Evolutionary conservation across 192 early-diverging fungal genomes (phyloP), one percentile per base, ranked within the genome.

Genomic region (Glomus cerebriforme): DNA sequence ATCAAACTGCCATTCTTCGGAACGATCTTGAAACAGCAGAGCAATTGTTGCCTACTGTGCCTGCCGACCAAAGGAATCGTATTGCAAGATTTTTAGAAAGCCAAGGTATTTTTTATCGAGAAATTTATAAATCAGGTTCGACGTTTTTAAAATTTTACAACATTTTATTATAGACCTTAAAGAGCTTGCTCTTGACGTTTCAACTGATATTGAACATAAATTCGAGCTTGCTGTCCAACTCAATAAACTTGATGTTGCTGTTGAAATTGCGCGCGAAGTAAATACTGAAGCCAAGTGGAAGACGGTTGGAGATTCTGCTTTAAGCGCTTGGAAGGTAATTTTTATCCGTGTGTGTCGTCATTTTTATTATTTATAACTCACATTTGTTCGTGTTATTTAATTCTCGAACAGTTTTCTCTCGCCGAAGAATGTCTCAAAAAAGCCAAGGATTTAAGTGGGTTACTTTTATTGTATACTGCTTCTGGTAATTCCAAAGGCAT

Each of bases 41-140:
- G 24, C 80, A 85, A 39, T 79, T 99, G 70, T 86, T 99, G 73
- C 95, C 97, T 9, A 89, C 86, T n/a, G 89, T 99, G 7, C 94
- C 97, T 60, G 79, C 85, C 6, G 94, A 95, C 79, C 97, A 99
- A 83, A 87, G 94, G 32, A 94, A 95, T 82, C 89, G 93, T 62
- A 91, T 99, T 79, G 98, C 98, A 26, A 85, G 96, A 49, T 99
- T 99, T 90, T 88, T 99, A 72, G 97, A 99, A 79, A 91, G 92
- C 7, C 96, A 99, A 83, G 77, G 77, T 78, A 54, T 54, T 19
- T 49, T 54, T 8, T 54, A 54, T 4, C 2, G 47, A 54, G 17
- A 19, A 54, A 54, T 19, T 19, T 10, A 45, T 5, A 54, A 19
- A 3, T 4, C 13, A 54, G 4, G 17, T 19, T 54, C 3, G 17